Base-by-base conservation (phyloP, 352 stramenopile genomes). In the Phytophthora pistaciae region DNA sequence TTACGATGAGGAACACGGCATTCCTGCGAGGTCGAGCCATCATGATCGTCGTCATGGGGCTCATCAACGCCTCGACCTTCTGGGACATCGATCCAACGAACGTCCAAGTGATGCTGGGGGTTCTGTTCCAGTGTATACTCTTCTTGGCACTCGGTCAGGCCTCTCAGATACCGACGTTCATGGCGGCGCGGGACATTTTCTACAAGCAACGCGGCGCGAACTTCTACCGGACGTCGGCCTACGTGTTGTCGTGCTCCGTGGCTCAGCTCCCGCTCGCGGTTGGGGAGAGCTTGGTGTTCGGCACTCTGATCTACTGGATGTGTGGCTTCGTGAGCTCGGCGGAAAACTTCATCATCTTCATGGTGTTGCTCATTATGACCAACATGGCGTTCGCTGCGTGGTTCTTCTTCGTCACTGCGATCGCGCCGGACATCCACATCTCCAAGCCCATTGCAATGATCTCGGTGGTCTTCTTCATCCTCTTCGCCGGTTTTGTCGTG, bases 201-300 rank as follows among this genome's bases (percentile, higher is more conserved):
- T 36, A 36, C 29, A 11, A 36, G 56, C 90, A 96, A 56, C 74
- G 77, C 5, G 82, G 84, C 25, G 72, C 78, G 10, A 94, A 94
- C 60, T 94, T 95, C 64, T 94, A 87, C 53, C 82, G 84, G 8
- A 78, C 87, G 5, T 81, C 68, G 63, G 89, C 60, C 21, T 94
- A 74, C 60, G 74, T 91, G 23, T 67, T 84, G 18, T 65, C 95
- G 23, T 81, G 74, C 48, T 81, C 78, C 5, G 87, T 94, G 42
- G 59, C 83, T 9, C 80, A 89, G 44, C 62, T 97, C 7, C 87
- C 90, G 14, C 70, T 83, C 20, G 82, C 72, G 13, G 64, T 82
- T 7, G 68, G 82, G 44, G 87, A 95, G 70, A 81, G 79, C 10
- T 49, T 93, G 20, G 52, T 91, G 20, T 96, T 95, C 75, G 88